Conservation (phyloP, 768 basidiomycete genomes). For the Myochromella boudieri region DNA sequence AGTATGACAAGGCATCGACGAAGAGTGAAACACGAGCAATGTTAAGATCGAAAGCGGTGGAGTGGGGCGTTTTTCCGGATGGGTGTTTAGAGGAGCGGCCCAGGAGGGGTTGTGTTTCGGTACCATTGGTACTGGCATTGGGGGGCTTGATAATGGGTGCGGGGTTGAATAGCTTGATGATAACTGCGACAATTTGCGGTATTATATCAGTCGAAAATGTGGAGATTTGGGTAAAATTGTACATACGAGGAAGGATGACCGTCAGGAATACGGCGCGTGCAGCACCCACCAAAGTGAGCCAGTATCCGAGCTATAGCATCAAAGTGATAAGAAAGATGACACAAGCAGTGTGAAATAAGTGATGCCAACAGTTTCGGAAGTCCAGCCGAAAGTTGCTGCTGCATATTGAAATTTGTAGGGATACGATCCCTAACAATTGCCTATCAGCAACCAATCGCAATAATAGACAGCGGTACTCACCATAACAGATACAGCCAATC, state of each 20-base stretch:
- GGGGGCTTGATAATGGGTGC: constrained; percentile 28
- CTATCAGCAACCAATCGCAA: background rate
- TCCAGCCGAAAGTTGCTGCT: constrained; percentile 62
- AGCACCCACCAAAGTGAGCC: constrained; percentile 53
- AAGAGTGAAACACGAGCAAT: constrained; percentile 62
- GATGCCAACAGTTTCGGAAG: constrained; percentile 55
- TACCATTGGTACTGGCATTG: constrained; percentile 21
- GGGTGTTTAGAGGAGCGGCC: constrained; percentile 12
- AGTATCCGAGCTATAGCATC: constrained; percentile 67
- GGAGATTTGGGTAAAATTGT: background rate
- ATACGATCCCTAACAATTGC: constrained; percentile 47
- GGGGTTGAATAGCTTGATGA: constrained; percentile 54
- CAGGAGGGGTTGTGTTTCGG: constrained; percentile 27
- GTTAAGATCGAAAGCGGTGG: constrained; percentile 64
- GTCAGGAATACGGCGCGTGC: constrained; percentile 56
- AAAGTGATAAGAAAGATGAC: background rate
- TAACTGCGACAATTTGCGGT: constrained; percentile 32
- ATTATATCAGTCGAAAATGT: background rate
- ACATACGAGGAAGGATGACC: constrained; percentile 60
- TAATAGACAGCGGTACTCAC: constrained; percentile 24
- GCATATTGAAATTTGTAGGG: constrained; percentile 67
- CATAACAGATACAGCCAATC: constrained; percentile 46
- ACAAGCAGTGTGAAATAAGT: background rate
- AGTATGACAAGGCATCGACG: constrained; percentile 54
- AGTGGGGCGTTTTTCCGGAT: constrained; percentile 33